Base-by-base conservation (phyloP, 305 asterid genomes). In the Caryopteris hybrid region DNA sequence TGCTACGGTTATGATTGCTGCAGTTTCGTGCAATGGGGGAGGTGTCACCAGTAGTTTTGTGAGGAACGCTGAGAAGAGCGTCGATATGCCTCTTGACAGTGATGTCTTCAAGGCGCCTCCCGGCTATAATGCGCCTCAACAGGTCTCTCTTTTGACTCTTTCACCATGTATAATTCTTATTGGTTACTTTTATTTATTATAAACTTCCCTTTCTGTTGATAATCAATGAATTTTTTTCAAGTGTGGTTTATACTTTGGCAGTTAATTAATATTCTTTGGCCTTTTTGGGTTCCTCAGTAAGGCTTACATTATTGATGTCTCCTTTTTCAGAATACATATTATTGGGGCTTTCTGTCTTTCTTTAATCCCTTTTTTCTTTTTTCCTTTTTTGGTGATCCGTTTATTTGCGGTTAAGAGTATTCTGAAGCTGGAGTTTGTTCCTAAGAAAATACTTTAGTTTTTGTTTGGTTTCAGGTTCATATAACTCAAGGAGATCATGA, bases 41-140 rank as follows among this genome's bases (percentile, higher is more conserved):
- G 91, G 85, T 23, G 48, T 64, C 58, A 89, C 91, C 3, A 87
- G 91, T 53, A 70, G 78, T 45, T 89, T 82, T 39, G 80, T 78
- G 47, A 81, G 96, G 76, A 74, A 71, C 31, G 79, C 57, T 8
- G 85, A 80, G 76, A 81, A 77, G 60, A 70, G 76, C 22, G 62
- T 57, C 0, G 96, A 90, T 81, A 85, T 87, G 91, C 93, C 95
- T n/a, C 75, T 90, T 3, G 88, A 87, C 8, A 81, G 89, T 22
- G 96, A 89, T 68, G 96, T 89, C 60, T 90, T 87, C 81, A 33
- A 68, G 9, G 74, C 46, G 52, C 96, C 96, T 73, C 83, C 81
- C 23, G 93, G 95, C 74, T 81, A 81, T 68, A 90, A 87, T 84
- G 91, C 90, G 34, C 96, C 96, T 36, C 95, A 90, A 71, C 91